Conservation (phyloP, 192 early-diverging fungal species). For the Thoreauomyces humboldtii region DNA sequence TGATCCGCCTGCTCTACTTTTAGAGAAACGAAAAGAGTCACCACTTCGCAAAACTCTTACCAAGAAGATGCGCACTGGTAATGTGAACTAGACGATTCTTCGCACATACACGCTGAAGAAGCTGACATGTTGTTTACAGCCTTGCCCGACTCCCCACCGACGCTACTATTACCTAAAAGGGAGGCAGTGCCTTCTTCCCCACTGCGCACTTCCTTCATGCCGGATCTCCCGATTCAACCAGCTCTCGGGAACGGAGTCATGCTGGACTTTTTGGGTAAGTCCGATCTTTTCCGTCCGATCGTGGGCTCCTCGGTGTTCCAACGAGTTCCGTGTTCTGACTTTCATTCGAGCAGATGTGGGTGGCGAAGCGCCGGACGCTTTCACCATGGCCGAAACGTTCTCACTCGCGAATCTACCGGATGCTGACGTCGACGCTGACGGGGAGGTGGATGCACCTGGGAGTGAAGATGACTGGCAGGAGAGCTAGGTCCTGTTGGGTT, state of each 20-base stretch:
- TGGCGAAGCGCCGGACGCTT: neutral
- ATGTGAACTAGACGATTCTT: neutral
- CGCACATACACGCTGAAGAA: neutral
- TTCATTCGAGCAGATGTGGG: neutral
- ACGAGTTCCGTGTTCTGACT: neutral
- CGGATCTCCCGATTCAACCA: neutral
- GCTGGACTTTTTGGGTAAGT: neutral
- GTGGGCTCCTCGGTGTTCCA: too few relatives aligned
- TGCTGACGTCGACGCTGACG: constrained; percentile 4
- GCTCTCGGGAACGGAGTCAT: neutral
- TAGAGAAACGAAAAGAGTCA: constrained; percentile 16
- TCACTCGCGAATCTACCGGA: too few relatives aligned
- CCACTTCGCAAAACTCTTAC: constrained; percentile 13
- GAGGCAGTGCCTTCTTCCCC: neutral
- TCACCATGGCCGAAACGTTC: too few relatives aligned
- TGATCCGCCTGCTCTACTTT: neutral
- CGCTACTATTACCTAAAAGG: neutral
- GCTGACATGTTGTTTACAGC: neutral
- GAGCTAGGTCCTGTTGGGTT: too few relatives aligned
- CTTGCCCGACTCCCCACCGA: neutral
- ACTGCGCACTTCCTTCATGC: neutral
- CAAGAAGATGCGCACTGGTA: constrained; percentile 23
- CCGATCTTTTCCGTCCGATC: too few relatives aligned
- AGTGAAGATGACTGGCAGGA: constrained; percentile 11
- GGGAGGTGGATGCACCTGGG: constrained; percentile 2